Conservation (phyloP, 169 alveolate species). For the Plasmodium chabaudi region DNA sequence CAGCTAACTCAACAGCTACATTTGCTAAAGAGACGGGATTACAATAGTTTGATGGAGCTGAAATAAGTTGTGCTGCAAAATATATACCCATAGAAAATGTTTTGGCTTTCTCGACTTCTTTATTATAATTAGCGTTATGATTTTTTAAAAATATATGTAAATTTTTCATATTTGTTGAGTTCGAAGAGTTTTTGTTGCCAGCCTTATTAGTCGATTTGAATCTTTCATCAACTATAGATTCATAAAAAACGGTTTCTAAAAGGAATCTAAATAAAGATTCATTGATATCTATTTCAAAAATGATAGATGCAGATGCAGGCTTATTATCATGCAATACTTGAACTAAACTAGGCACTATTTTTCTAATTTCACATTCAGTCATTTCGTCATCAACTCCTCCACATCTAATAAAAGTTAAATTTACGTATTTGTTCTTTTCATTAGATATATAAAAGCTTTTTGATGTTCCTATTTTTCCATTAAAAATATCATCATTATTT, state of each 20-base stretch:
- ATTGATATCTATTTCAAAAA: constrained; percentile 45
- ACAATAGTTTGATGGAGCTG: constrained; percentile 90
- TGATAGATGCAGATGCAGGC: constrained; percentile 13
- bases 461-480: constrained; percentile 60
- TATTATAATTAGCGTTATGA: constrained; percentile 12
- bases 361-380: constrained; percentile 46
- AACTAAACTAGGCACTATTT: constrained; percentile 22
- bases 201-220: constrained; percentile 33
- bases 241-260: constrained; percentile 48
- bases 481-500: constrained; percentile 26
- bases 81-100: constrained; percentile 48
- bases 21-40: constrained; percentile 86
- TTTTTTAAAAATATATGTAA: constrained; percentile 20
- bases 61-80: constrained; percentile 83
- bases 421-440: constrained; percentile 32
- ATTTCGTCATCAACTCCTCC: constrained; percentile 35
- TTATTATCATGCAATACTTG: constrained; percentile 39
- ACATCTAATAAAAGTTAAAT: constrained; percentile 54
- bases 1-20: constrained; percentile 81
- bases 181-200: background rate
- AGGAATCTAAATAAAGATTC: constrained; percentile 46
- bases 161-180: constrained; percentile 14
- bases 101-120: constrained; percentile 32
- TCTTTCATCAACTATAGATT: constrained; percentile 67
- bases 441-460: constrained; percentile 38